These are phyloP conservation scores for Lachnellula willkommii DNA, from an alignment of 2,329 filamentous ascomycete species.

Conservation along the genomic window DNA sequence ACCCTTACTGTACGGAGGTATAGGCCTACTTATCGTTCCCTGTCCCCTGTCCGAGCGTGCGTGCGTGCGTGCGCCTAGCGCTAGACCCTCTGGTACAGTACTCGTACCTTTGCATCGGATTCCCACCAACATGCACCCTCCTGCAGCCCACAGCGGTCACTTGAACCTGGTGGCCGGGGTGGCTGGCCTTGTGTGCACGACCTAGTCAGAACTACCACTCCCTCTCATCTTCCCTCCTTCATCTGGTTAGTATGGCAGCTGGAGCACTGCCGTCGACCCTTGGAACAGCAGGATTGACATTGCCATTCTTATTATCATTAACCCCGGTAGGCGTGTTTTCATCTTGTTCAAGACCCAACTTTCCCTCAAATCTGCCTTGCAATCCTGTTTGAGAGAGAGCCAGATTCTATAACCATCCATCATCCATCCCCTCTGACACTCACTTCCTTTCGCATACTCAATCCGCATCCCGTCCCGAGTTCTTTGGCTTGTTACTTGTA, in stretches of 20 bases:
- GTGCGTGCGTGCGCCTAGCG: neutral
- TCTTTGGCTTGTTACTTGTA: neutral
- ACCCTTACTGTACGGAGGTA: neutral
- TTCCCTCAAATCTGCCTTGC: slow-evolving; percentile 1
- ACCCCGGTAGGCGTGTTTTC: neutral
- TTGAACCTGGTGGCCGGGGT: neutral
- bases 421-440: neutral
- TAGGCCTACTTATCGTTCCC: too few species aligned
- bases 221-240: neutral
- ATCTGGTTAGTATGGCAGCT: neutral
- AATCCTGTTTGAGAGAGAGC: neutral
- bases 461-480: neutral
- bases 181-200: neutral
- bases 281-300: neutral
- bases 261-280: neutral
- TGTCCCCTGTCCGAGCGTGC: neutral
- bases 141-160: slow-evolving; percentile 3
- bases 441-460: neutral
- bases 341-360: neutral
- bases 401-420: neutral
- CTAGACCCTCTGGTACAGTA: slow-evolving; percentile 1
- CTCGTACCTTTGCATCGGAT: slow-evolving; percentile 1
- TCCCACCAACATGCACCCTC: neutral
- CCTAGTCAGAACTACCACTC: neutral
- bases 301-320: neutral